These are phyloP conservation scores for Backusella parvicylindrica DNA, from an alignment of 192 early-diverging fungal genomes.

Conservation along the genomic window DNA sequence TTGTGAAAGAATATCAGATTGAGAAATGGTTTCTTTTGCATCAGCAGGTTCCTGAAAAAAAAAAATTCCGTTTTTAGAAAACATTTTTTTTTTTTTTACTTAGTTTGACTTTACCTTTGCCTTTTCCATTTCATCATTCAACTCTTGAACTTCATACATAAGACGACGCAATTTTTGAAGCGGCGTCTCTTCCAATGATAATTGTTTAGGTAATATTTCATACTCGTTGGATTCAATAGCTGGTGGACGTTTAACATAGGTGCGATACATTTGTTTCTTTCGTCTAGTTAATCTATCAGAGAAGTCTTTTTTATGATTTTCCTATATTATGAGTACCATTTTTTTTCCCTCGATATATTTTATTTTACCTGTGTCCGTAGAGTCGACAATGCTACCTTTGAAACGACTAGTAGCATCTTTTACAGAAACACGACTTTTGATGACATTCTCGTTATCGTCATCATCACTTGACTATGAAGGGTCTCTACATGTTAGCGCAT, in stretches of 20 bases:
- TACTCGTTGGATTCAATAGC: constrained; percentile 50
- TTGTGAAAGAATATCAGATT: constrained; percentile 45
- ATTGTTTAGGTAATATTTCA: constrained; percentile 51
- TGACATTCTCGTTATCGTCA: constrained; percentile 59
- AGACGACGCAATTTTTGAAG: constrained; percentile 75
- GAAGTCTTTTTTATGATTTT: constrained; percentile 44
- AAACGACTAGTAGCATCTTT: constrained; percentile 57
- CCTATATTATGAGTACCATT: background rate
- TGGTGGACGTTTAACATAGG: constrained; percentile 42
- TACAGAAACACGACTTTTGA: constrained; percentile 47
- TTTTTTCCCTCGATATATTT: too few species aligned
- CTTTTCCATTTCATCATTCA: constrained; percentile 64
- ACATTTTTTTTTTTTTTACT: too few species aligned
- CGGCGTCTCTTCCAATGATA: constrained; percentile 61
- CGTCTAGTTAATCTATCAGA: constrained; percentile 52
- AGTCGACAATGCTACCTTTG: constrained; percentile 48
- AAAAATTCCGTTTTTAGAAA: too few species aligned
- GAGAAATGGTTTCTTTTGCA: constrained; percentile 39
- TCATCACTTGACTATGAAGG: constrained; percentile 35
- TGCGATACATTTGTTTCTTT: constrained; percentile 60
- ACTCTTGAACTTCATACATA: constrained; percentile 80
- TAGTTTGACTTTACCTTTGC: constrained; percentile 36
- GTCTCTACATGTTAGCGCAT: too few species aligned
- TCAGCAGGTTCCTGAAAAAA: constrained; percentile 8
- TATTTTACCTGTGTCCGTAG: constrained; percentile 47